These are phyloP conservation scores for Boletus rubescentipes DNA, from an alignment of 768 basidiomycete species.

Conservation along the genomic window DNA sequence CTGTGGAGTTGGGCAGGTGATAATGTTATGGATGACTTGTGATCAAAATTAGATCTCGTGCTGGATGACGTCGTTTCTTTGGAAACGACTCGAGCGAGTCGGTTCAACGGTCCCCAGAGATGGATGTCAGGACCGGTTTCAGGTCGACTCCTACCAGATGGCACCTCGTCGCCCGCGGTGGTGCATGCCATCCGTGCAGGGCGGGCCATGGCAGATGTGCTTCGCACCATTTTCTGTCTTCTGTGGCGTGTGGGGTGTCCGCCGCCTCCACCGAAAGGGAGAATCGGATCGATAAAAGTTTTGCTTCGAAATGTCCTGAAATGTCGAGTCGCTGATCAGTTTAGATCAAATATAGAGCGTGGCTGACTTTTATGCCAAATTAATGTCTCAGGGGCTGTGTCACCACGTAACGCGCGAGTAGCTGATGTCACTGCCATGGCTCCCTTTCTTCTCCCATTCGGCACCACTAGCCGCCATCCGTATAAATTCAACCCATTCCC, in stretches of 20 bases:
- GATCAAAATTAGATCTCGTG: constrained; percentile 16
- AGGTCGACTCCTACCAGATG: constrained; percentile 11
- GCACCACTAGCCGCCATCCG: constrained; percentile 21
- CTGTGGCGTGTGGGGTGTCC: constrained; percentile 23
- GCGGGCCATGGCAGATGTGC: neutral
- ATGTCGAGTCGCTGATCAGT: constrained; percentile 1
- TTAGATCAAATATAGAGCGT: constrained; percentile 13
- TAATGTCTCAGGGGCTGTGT: constrained; percentile 29
- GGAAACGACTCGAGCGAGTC: constrained; percentile 19
- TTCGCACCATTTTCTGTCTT: neutral
- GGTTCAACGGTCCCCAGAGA: neutral
- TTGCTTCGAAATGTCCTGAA: constrained; percentile 1
- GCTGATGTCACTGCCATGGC: constrained; percentile 35
- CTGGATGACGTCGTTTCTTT: constrained; percentile 24
- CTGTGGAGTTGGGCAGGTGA: neutral
- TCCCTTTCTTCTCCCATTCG: constrained; percentile 31
- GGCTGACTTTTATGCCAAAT: constrained; percentile 11
- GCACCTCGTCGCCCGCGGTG: constrained; percentile 9
- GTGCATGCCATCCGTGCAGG: neutral
- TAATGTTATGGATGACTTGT: neutral
- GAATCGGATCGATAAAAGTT: constrained; percentile 23
- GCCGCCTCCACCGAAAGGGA: neutral
- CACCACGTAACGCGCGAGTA: constrained; percentile 21
- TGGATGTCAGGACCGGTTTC: constrained; percentile 3
- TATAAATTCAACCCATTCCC: constrained; percentile 29